Base-by-base conservation (phyloP, 148 eudicot species). In the Heliosperma pusillum region DNA sequence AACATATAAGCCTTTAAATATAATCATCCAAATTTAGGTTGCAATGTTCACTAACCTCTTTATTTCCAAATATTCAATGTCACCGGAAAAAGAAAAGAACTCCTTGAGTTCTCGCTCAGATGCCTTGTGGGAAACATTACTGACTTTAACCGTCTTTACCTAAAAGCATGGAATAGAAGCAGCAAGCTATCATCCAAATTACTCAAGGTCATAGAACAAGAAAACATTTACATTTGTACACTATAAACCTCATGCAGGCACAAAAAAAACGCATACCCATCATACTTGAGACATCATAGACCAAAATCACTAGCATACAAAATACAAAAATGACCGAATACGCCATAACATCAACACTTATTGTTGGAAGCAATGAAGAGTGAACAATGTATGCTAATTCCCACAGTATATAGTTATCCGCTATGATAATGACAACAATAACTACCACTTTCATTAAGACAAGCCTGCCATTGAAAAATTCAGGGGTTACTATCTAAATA, bases 81-180 rank as follows among this genome's bases (percentile, higher is more conserved):
- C 93, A 70, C 98, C 98, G 73, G 98, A 90, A 77, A 92, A 92
- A 25, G 98, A 95, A 79, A 95, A 95, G 82, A 95, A 92, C 80
- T 95, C 97, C 80, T 83, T 80, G 63, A 95, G 72, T 42, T 91
- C 98, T 70, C 87, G 87, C 75, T 87, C 86, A 64, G 90, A 82
- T 58, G 98, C 98, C 64, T 84, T 87, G 3, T 85, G 20, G 25
- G 98, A 91, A 42, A 91, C 83, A 78, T 94, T 91, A 89, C 89
- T 88, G 76, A 94, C 98, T 85, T 85, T 90, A 4, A 91, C 92
- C 10, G 98, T 91, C 81, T 24, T 88, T 64, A 79, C 81, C 97
- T 94, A 68, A 29, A 59, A 67, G 7, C 42, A 61, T 2, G 63
- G 17, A 75, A 17, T 42, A 82, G 24, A 69, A 22, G 24, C 5